phyloP scores from a whole-genome alignment of 495 filamentous ascomycete species.

The Aspergillus cristatus region DNA sequence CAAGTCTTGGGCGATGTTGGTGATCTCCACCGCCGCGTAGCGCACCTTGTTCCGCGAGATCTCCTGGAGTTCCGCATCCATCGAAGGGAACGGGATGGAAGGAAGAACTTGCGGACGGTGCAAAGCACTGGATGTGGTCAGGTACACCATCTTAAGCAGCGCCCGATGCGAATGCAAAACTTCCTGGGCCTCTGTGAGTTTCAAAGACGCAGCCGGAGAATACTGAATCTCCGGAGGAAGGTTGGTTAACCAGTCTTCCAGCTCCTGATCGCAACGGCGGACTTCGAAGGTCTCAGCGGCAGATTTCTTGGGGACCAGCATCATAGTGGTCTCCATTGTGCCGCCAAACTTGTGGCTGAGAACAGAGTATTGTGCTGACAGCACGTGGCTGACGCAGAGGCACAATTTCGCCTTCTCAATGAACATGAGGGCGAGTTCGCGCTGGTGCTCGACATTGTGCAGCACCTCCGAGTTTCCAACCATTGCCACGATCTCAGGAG shows the following conservation, averaged over 20 bases:
- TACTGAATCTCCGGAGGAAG: conserved; percentile 63
- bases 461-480: conserved; percentile 56
- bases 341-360: conserved; percentile 70
- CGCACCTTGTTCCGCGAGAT: conserved; percentile 69
- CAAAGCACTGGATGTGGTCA: conserved; percentile 76
- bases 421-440: conserved; percentile 72
- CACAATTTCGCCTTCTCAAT: conserved; percentile 89
- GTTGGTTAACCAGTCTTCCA: conserved; percentile 61
- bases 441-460: conserved; percentile 55
- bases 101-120: conserved; percentile 83
- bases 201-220: conserved; percentile 30
- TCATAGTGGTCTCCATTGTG: conserved; percentile 72
- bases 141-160: conserved; percentile 81
- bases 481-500: conserved; percentile 55
- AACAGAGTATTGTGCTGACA: conserved; percentile 83
- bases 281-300: conserved; percentile 68
- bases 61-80: conserved; percentile 58
- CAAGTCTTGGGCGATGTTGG: conserved; percentile 63
- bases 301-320: conserved; percentile 81
- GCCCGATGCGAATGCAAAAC: conserved; percentile 64
- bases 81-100: conserved; percentile 51
- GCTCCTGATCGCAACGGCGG: conserved; percentile 58
- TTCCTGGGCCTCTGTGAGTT: conserved; percentile 40
- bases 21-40: conserved; percentile 71
- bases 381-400: conserved; percentile 71